A percentile compares a stretch with the other conserved stretches of the same genome.
These are phyloP conservation scores for Xylaria hypoxylon DNA, from an alignment of 2,329 filamentous ascomycete genomes.

Conservation along the genomic window DNA sequence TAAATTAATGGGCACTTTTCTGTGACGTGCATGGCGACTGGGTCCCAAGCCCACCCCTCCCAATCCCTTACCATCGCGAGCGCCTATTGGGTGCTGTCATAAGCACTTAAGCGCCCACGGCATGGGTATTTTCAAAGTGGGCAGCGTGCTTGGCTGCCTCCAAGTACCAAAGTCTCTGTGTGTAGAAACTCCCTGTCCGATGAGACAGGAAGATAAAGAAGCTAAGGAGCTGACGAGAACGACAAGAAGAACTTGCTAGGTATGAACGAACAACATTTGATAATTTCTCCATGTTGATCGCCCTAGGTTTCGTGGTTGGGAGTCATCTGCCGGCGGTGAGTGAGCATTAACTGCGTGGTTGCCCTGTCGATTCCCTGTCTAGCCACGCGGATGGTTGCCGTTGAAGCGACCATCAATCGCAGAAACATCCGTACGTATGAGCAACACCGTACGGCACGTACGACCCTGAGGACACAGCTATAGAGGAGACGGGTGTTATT, in stretches of 20 bases:
- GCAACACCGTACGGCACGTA: conserved; percentile 7
- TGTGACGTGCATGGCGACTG: conserved; percentile 37
- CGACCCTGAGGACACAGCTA: neutral
- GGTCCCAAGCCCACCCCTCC: conserved; percentile 11
- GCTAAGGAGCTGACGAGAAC: conserved; percentile 8
- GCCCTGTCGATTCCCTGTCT: conserved; percentile 28
- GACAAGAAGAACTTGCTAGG: neutral
- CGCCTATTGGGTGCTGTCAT: conserved; percentile 33
- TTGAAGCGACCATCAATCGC: conserved; percentile 29
- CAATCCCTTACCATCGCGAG: conserved; percentile 19
- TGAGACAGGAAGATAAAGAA: conserved; percentile 1
- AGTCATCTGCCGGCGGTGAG: conserved; percentile 33
- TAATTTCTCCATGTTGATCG: neutral
- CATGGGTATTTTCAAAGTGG: conserved; percentile 27
- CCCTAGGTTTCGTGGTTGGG: neutral
- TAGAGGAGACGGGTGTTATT: neutral
- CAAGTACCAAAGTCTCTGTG: conserved; percentile 7
- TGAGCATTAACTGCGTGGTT: conserved; percentile 15
- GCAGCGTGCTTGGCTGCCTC: conserved; percentile 9
- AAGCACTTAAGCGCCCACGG: conserved; percentile 39
- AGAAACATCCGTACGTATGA: conserved; percentile 18
- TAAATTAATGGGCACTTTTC: conserved; percentile 26
- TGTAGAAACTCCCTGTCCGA: conserved; percentile 28
- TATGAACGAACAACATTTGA: neutral
- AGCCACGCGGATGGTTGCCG: conserved; percentile 35